A percentile compares a stretch with the other conserved stretches of the same genome.
Conservation (phyloP, 139 green algal genomes). For the Trebouxia sp. region DNA sequence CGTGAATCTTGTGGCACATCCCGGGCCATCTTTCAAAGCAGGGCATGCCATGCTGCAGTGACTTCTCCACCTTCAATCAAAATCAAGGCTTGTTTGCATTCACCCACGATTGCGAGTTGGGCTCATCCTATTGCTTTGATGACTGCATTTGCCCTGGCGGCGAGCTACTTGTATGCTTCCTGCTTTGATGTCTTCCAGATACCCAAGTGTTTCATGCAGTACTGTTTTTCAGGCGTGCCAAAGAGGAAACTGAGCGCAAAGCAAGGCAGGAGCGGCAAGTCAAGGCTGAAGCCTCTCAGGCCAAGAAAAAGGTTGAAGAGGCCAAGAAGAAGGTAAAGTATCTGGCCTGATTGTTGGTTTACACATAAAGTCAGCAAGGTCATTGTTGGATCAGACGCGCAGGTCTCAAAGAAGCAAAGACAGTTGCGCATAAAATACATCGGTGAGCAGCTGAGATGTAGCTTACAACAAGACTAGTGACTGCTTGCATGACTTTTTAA, state of each 20-base stretch:
- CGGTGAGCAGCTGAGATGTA: neutral
- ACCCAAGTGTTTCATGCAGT: no score
- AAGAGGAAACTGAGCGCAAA: constrained; percentile 46
- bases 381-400: no score
- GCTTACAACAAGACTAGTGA: no score
- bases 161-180: neutral
- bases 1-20: neutral
- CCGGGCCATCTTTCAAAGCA: neutral
- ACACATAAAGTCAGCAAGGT: no score
- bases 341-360: no score
- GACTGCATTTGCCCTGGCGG: neutral
- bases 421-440: no score
- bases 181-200: neutral
- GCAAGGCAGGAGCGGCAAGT: constrained; percentile 45
- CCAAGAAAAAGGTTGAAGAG: constrained; percentile 45
- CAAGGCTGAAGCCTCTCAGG: constrained; percentile 37
- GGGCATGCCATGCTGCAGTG: neutral
- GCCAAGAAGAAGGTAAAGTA: constrained; percentile 19
- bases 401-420: no score
- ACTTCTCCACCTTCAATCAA: neutral
- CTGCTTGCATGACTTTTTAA: no score
- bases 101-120: no score
- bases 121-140: neutral
- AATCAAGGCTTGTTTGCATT: neutral
- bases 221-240: constrained; percentile 38